A percentile compares a stretch with the other conserved stretches of the same genome.
These are phyloP conservation scores for Macrolepiota albuminosa DNA, from an alignment of 768 basidiomycete genomes.

Conservation along the genomic window DNA sequence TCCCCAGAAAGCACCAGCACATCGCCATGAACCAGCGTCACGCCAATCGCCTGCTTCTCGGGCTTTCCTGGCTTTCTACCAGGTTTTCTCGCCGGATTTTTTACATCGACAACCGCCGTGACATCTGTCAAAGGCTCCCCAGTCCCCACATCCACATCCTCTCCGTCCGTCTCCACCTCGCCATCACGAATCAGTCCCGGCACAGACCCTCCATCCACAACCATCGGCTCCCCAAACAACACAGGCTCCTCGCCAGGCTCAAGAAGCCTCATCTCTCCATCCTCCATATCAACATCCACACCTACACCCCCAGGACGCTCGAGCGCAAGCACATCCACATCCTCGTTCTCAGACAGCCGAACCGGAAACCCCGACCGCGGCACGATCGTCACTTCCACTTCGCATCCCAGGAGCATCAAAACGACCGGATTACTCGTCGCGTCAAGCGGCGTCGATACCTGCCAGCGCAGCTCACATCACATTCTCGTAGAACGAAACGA, in stretches of 20 bases:
- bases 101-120: neutral
- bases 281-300: neutral
- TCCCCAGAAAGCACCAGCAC: slow-evolving; percentile 35
- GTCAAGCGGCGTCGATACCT: slow-evolving; percentile 22
- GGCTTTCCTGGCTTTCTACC: neutral
- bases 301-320: neutral
- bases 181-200: neutral
- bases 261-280: neutral
- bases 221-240: neutral
- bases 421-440: slow-evolving; percentile 23
- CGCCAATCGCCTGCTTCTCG: slow-evolving; percentile 16
- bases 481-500: neutral
- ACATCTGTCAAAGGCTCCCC: neutral
- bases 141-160: neutral
- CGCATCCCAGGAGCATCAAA: slow-evolving; percentile 34
- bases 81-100: neutral
- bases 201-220: neutral
- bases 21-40: slow-evolving; percentile 42
- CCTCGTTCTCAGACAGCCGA: neutral
- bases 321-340: neutral
- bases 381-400: slow-evolving; percentile 27
- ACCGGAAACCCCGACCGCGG: slow-evolving; percentile 18
- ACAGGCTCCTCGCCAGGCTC: neutral
- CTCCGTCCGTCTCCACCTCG: neutral
- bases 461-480: no score